Evolutionary conservation across 306 rosid genomes (phyloP), one percentile per base, ranked within the genome.

Genomic region (Castanospermum australe): DNA sequence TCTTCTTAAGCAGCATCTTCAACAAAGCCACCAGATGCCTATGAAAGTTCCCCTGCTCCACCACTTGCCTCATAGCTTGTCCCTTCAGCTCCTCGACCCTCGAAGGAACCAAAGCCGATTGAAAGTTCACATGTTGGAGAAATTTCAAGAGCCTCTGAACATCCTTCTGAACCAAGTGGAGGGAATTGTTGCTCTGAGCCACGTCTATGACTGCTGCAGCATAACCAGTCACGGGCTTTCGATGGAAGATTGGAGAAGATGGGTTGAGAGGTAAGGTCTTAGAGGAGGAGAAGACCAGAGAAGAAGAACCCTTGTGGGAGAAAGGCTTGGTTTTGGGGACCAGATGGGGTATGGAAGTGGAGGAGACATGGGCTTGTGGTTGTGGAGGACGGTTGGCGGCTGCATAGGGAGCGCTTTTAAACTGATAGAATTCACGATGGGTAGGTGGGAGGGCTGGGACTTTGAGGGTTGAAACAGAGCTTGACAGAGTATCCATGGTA

Each of bases 151-250:
- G 83, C 84, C 86, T 82, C 9, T 71, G 84, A 33, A 85, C 92
- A 66, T 90, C 97, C 63, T 9, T 63, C 1, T 82, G 90, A 10
- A 94, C 93, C 18, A 17, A 38, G 63, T 88, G 87, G 38, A 94
- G 89, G n/a, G 92, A 79, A 2, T 74, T 80, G 87, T 11, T 86
- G 57, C 22, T 72, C 7, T 90, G 97, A 73, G 94, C 89, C 6
- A 83, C 78, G 36, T 86, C 93, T 32, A 94, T 13, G 44, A 92
- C 76, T 7, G 98, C 98, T 12, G 94, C 96, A 0, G 97, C 97
- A 59, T 92, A 94, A 1, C 97, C 97, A 50, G 92, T 83, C 5
- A 96, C 87, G 1, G 94, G 88, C 1, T 71, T 79, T 20, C 39
- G 67, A 81, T 94, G 84, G 63, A 79, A 67, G 28, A 48, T 5